Percentiles rank a stretch among this genome's conserved stretches.
Evolutionary conservation across 2,329 filamentous ascomycete species (phyloP).

Genomic region (Colletotrichum neosansevieriae): DNA sequence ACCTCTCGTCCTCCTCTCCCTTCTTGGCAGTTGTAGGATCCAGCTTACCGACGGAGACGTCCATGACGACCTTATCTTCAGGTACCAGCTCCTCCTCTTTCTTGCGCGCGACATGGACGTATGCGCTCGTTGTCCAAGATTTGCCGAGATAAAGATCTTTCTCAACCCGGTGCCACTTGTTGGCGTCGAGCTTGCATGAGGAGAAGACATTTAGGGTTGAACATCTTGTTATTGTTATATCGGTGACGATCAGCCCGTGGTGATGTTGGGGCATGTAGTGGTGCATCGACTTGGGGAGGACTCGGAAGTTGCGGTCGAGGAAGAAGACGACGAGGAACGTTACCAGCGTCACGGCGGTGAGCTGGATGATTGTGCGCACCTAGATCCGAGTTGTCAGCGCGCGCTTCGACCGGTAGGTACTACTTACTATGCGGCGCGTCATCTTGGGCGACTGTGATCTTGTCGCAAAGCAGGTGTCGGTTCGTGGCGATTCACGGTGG

Average conservation of each 20-base stretch:
- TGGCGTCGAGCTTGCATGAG: conserved; percentile 78
- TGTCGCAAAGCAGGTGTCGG: conserved; percentile 15
- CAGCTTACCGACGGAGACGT: conserved; percentile 79
- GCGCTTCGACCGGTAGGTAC: not conserved
- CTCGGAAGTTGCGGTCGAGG: conserved; percentile 88
- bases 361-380: conserved; percentile 80
- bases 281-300: conserved; percentile 88
- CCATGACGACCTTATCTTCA: conserved; percentile 83
- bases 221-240: conserved; percentile 83
- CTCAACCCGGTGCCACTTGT: conserved; percentile 83
- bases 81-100: conserved; percentile 83
- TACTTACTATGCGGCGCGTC: conserved; percentile 43
- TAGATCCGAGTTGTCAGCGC: conserved; percentile 44
- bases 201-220: conserved; percentile 80
- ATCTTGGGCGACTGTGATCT: conserved; percentile 36
- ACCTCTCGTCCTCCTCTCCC: conserved; percentile 70
- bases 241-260: conserved; percentile 85
- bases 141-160: conserved; percentile 84
- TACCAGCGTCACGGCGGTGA: conserved; percentile 73
- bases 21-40: conserved; percentile 72
- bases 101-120: conserved; percentile 84
- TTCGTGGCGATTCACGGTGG: not conserved
- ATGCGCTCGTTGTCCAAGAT: conserved; percentile 81
- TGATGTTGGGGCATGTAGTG: conserved; percentile 89
- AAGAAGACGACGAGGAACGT: conserved; percentile 81